Conservation (phyloP, 768 basidiomycete genomes). For the Auricularia sp. region DNA sequence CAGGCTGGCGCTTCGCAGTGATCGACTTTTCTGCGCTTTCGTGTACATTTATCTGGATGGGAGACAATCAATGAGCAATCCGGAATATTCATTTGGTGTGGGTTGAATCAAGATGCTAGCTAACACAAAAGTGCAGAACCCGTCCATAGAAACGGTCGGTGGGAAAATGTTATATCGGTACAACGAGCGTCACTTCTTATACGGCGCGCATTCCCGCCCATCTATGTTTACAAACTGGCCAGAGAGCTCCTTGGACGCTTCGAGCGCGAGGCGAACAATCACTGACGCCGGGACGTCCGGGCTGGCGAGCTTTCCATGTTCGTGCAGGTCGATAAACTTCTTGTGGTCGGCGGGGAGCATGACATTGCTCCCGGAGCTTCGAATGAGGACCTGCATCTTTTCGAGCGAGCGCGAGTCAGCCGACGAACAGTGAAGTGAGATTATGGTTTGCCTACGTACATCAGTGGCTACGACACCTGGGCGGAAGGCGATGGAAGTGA, state of each 20-base stretch:
- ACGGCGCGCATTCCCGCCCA: conserved; percentile 42
- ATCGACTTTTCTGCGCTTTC: no score
- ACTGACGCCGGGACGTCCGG: conserved; percentile 70
- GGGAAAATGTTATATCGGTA: no score
- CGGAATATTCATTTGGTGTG: no score
- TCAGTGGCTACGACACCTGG: conserved; percentile 83
- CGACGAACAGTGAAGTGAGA: no score
- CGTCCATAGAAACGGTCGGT: no score
- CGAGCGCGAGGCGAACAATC: conserved; percentile 64
- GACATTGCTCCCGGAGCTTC: conserved; percentile 37
- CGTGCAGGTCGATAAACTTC: conserved; percentile 47
- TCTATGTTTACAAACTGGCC: conserved; percentile 82
- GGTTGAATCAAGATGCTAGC: no score
- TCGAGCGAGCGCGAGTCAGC: neutral
- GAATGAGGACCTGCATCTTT: conserved; percentile 63
- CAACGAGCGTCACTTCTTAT: neutral
- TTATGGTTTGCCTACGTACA: conserved; percentile 29
- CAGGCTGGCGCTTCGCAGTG: neutral
- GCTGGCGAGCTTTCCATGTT: conserved; percentile 60
- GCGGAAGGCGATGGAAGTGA: conserved; percentile 67
- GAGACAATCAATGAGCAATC: no score
- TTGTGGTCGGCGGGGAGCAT: conserved; percentile 50
- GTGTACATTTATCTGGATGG: no score
- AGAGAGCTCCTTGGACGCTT: conserved; percentile 49
- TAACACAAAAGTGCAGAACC: neutral